Evolutionary conservation across 2,329 filamentous ascomycete genomes (phyloP).

Genomic region (Coniochaeta prunicola): DNA sequence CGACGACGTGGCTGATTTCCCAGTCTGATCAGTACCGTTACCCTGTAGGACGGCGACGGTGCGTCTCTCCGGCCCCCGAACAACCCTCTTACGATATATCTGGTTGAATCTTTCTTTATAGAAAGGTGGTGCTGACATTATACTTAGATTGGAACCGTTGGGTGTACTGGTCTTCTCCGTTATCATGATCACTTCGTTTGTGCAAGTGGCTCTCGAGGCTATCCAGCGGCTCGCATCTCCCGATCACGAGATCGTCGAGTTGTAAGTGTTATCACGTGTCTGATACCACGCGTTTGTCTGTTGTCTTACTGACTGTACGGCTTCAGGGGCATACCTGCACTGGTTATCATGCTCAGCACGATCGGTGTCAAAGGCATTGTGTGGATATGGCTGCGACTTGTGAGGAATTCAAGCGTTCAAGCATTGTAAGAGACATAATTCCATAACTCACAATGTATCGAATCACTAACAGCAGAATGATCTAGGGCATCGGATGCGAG

Average conservation of each 20-base stretch:
- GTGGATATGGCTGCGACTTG: conserved; percentile 82
- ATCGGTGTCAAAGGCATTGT: conserved; percentile 75
- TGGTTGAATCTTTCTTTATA: no score
- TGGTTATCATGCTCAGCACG: conserved; percentile 73
- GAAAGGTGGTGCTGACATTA: conserved; percentile 1
- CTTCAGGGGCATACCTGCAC: conserved; percentile 53
- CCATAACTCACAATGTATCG: neutral
- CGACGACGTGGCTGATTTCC: conserved; percentile 67
- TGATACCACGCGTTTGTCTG: neutral
- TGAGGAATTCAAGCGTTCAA: conserved; percentile 80
- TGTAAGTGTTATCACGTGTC: conserved; percentile 29
- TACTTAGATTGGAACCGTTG: conserved; percentile 61
- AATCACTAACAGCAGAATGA: neutral
- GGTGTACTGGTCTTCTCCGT: conserved; percentile 77
- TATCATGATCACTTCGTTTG: conserved; percentile 81
- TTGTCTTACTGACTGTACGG: conserved; percentile 3
- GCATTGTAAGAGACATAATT: conserved; percentile 47
- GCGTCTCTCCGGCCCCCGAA: conserved; percentile 10
- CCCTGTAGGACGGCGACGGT: conserved; percentile 64
- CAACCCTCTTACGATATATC: no score
- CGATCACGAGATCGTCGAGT: conserved; percentile 63
- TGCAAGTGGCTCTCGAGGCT: conserved; percentile 68
- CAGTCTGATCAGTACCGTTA: conserved; percentile 69
- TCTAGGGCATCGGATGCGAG: conserved; percentile 20
- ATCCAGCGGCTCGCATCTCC: conserved; percentile 52